Evolutionary conservation across 345 rosid genomes (phyloP).

Genomic region (Arabidopsis arenosa): DNA sequence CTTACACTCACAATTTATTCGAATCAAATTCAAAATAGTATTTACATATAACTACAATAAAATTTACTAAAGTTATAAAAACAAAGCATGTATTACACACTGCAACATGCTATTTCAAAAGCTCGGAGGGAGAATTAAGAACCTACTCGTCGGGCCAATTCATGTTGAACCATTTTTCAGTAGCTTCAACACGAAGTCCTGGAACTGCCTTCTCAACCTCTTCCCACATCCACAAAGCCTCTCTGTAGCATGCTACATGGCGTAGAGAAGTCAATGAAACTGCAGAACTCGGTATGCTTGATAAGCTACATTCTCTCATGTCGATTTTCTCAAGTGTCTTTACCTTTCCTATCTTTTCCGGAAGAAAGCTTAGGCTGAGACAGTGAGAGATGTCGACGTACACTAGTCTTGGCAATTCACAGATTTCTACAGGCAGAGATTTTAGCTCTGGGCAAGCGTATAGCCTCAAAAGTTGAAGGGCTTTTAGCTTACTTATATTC

Average conservation of each 20-base stretch:
- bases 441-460: too few relatives aligned
- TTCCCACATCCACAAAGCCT: conserved; percentile 57
- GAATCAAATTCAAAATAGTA: too few relatives aligned
- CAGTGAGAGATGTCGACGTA: conserved; percentile 60
- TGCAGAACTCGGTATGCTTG: conserved; percentile 56
- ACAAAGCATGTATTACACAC: too few relatives aligned
- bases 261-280: conserved; percentile 55
- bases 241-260: conserved; percentile 66
- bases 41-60: too few relatives aligned
- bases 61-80: too few relatives aligned
- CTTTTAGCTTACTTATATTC: too few relatives aligned
- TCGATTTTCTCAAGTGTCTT: conserved; percentile 74
- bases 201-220: conserved; percentile 50
- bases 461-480: too few relatives aligned
- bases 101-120: too few relatives aligned
- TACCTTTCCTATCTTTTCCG: conserved; percentile 58
- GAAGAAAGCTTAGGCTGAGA: conserved; percentile 59
- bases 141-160: conserved; percentile 69
- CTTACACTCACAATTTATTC: too few relatives aligned
- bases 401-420: too few relatives aligned
- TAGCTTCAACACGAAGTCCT: conserved; percentile 60
- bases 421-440: too few relatives aligned
- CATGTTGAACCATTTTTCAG: conserved; percentile 55
- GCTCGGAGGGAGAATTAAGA: not conserved
- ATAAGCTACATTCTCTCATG: conserved; percentile 77